Evolutionary conservation across 2,329 filamentous ascomycete genomes (phyloP).

Genomic region (Aspergillus sp.): DNA sequence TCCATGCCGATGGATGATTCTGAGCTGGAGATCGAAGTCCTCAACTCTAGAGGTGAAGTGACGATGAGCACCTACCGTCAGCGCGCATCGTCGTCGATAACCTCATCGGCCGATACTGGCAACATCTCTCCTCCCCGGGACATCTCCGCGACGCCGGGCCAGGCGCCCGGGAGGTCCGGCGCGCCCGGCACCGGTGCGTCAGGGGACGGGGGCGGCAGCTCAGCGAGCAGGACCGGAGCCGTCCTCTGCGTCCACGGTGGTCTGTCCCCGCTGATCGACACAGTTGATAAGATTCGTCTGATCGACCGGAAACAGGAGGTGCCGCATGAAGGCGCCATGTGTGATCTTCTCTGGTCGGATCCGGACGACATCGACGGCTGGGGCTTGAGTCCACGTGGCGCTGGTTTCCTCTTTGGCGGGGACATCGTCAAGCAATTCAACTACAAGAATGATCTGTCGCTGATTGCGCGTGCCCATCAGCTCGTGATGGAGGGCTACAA

Average conservation of each 20-base stretch:
- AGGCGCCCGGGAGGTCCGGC: constrained; percentile 57
- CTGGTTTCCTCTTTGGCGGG: constrained; percentile 90
- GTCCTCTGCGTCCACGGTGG: constrained; percentile 96
- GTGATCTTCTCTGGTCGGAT: constrained; percentile 95
- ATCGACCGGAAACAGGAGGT: constrained; percentile 98
- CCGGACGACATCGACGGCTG: constrained; percentile 94
- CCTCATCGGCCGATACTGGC: constrained; percentile 33
- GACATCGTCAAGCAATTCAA: constrained; percentile 98
- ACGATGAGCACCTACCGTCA: constrained; percentile 55
- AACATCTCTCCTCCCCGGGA: constrained; percentile 40
- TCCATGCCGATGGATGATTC: constrained; percentile 58
- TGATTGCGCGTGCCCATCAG: constrained; percentile 93
- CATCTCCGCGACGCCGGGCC: constrained; percentile 42
- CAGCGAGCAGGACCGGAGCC: constrained; percentile 64
- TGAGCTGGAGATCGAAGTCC: constrained; percentile 88
- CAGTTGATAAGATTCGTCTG: constrained; percentile 90
- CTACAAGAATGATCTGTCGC: constrained; percentile 83
- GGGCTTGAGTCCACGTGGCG: constrained; percentile 89
- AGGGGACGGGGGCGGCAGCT: constrained; percentile 58
- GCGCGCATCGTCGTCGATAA: constrained; percentile 30
- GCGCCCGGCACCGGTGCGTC: constrained; percentile 78
- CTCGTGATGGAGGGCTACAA: constrained; percentile 99
- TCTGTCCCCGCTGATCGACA: constrained; percentile 85
- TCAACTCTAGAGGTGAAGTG: constrained; percentile 77
- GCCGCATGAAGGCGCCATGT: constrained; percentile 98